phyloP scores from a whole-genome alignment of 2,329 filamentous ascomycete species.

The Leptographium lundbergii region DNA sequence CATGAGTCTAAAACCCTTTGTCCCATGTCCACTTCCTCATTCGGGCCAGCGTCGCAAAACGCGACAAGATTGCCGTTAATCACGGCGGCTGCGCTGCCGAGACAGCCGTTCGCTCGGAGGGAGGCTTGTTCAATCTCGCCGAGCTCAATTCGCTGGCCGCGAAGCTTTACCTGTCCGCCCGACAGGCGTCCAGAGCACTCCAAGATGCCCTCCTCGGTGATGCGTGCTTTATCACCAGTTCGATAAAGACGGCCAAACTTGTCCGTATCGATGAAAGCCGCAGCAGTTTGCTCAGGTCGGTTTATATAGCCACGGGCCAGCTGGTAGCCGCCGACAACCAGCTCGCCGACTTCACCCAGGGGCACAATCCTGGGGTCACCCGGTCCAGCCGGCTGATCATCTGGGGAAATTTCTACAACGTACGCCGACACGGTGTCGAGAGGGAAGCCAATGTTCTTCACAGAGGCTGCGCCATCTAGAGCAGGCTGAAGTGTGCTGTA shows the following conservation, averaged over 20 bases:
- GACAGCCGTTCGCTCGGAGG: slow-evolving; percentile 47
- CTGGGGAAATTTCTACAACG: slow-evolving; percentile 40
- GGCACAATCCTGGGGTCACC: slow-evolving; percentile 34
- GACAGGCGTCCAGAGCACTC: slow-evolving; percentile 73
- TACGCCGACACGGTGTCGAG: slow-evolving; percentile 73
- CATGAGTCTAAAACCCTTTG: slow-evolving; percentile 45
- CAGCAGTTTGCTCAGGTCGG: slow-evolving; percentile 58
- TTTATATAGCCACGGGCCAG: slow-evolving; percentile 75
- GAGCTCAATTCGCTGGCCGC: slow-evolving; percentile 72
- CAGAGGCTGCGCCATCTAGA: slow-evolving; percentile 42
- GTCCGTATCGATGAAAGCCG: slow-evolving; percentile 54
- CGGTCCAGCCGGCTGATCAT: slow-evolving; percentile 1
- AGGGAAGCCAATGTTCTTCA: slow-evolving; percentile 63
- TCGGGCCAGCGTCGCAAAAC: slow-evolving; percentile 44
- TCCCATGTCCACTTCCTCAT: slow-evolving; percentile 18
- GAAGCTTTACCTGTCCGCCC: slow-evolving; percentile 73
- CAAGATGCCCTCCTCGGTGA: slow-evolving; percentile 55
- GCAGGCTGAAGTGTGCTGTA: slow-evolving; percentile 54
- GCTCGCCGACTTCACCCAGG: slow-evolving; percentile 59
- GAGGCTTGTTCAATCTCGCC: slow-evolving; percentile 65
- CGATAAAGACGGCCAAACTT: slow-evolving; percentile 60
- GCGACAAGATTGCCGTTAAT: slow-evolving; percentile 57
- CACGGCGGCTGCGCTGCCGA: slow-evolving; percentile 54
- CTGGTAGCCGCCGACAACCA: slow-evolving; percentile 70
- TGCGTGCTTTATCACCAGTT: slow-evolving; percentile 70